Evolutionary conservation across 2,329 filamentous ascomycete genomes (phyloP).

Genomic region (Fusarium sp.): DNA sequence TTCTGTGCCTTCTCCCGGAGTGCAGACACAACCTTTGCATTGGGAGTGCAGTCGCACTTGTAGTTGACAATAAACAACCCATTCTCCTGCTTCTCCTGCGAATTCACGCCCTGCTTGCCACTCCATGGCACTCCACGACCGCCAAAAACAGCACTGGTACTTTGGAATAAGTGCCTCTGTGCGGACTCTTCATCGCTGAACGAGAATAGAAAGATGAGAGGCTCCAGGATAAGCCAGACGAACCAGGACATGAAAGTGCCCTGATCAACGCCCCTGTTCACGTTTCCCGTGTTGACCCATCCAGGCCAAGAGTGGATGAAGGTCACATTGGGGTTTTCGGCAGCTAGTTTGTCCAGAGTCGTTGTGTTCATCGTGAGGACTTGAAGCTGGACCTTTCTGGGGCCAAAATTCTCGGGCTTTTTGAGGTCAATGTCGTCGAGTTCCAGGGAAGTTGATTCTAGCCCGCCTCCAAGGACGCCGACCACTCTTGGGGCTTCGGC

Average conservation of each 20-base stretch:
- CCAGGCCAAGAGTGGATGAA: conserved; percentile 48
- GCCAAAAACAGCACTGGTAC: conserved; percentile 52
- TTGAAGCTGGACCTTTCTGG: conserved; percentile 43
- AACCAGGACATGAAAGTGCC: conserved; percentile 46
- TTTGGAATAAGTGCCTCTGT: conserved; percentile 50
- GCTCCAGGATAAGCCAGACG: conserved; percentile 49
- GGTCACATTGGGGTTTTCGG: conserved; percentile 32
- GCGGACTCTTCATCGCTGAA: conserved; percentile 48
- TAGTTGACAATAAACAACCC: conserved; percentile 51
- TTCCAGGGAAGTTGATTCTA: conserved; percentile 27
- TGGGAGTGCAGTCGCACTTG: conserved; percentile 48
- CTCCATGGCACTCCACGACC: conserved; percentile 49
- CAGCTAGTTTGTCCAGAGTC: conserved; percentile 41
- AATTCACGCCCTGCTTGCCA: conserved; percentile 47
- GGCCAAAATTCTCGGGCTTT: conserved; percentile 44
- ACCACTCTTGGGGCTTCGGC: conserved; percentile 44
- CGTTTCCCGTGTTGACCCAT: conserved; percentile 45
- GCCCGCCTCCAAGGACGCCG: conserved; percentile 41
- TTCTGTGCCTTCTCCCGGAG: conserved; percentile 46
- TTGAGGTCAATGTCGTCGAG: conserved; percentile 44
- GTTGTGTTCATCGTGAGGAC: conserved; percentile 42
- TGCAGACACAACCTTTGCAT: conserved; percentile 43
- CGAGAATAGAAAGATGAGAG: conserved; percentile 45
- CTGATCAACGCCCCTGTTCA: conserved; percentile 42
- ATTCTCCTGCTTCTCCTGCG: conserved; percentile 36